phyloP scores from a whole-genome alignment of 805 yeast genomes.

The Tetrapisispora taiwanensis region DNA sequence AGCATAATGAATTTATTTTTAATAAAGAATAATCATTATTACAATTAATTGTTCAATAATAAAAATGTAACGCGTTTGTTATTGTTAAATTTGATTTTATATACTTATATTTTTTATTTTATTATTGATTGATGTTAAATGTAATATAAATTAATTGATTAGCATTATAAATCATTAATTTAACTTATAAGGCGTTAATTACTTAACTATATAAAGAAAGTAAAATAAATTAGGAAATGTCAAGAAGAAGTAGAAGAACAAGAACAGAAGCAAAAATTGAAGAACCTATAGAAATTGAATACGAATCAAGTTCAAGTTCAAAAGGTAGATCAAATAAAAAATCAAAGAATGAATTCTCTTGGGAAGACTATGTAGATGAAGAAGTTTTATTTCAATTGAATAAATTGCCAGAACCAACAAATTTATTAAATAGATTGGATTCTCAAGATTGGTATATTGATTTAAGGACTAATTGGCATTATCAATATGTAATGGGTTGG shows the following conservation, averaged over 20 bases:
- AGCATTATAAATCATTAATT: no score
- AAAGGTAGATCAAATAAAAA: background rate
- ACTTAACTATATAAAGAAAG: background rate
- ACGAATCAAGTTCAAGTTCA: background rate
- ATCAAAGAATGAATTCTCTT: conserved; percentile 6
- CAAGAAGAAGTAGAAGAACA: conserved; percentile 1
- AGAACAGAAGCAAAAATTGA: background rate
- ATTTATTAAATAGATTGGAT: background rate
- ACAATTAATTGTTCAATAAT: no score
- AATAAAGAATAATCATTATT: no score
- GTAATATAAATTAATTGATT: no score
- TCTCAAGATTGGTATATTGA: conserved; percentile 1
- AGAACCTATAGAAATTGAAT: background rate
- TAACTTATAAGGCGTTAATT: no score
- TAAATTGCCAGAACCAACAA: conserved; percentile 8
- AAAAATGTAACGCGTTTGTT: no score
- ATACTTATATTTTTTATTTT: no score
- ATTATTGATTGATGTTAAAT: no score
- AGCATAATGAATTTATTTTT: no score
- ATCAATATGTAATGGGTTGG: conserved; percentile 28
- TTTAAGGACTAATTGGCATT: conserved; percentile 18
- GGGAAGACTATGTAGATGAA: conserved; percentile 19
- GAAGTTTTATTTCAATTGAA: conserved; percentile 16
- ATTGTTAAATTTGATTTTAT: no score
- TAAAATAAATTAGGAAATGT: background rate